A percentile compares a stretch with the other conserved stretches of the same genome.
Evolutionary conservation across 331 rosid genomes (phyloP).

Genomic region (Cydonia oblonga): DNA sequence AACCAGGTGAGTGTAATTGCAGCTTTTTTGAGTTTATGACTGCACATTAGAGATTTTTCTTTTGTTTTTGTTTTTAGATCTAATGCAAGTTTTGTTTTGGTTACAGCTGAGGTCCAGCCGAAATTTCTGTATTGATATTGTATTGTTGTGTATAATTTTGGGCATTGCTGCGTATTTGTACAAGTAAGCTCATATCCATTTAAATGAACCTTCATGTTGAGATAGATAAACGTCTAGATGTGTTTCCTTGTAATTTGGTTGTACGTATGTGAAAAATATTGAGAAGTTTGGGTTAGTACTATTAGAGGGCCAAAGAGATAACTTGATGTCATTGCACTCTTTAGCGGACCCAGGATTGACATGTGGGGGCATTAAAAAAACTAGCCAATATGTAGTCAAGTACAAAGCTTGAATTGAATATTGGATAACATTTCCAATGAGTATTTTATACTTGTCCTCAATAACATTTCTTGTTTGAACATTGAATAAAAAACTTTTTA

Average conservation of each 20-base stretch:
- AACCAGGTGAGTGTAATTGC: conserved; percentile 54
- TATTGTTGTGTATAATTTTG: conserved; percentile 75
- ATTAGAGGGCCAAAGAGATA: background rate
- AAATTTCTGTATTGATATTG: conserved; percentile 90
- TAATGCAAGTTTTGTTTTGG: conserved; percentile 20
- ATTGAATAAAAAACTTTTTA: no score
- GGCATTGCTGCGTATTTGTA: conserved; percentile 97
- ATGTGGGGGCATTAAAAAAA: no score
- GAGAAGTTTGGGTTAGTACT: background rate
- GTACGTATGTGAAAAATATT: background rate
- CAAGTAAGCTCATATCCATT: conserved; percentile 60
- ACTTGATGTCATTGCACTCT: background rate
- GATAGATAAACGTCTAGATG: background rate
- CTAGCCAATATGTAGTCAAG: no score
- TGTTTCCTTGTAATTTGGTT: background rate
- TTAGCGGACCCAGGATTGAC: no score
- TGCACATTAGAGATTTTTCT: background rate
- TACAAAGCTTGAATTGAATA: no score
- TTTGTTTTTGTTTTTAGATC: conserved; percentile 14
- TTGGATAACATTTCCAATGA: no score
- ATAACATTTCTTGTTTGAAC: no score
- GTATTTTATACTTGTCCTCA: no score
- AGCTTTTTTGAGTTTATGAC: conserved; percentile 1
- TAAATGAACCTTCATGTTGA: background rate
- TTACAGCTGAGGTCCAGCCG: conserved; percentile 94